Evolutionary conservation across 2,329 filamentous ascomycete species (phyloP).

Genomic region (Penicillium sp.): DNA sequence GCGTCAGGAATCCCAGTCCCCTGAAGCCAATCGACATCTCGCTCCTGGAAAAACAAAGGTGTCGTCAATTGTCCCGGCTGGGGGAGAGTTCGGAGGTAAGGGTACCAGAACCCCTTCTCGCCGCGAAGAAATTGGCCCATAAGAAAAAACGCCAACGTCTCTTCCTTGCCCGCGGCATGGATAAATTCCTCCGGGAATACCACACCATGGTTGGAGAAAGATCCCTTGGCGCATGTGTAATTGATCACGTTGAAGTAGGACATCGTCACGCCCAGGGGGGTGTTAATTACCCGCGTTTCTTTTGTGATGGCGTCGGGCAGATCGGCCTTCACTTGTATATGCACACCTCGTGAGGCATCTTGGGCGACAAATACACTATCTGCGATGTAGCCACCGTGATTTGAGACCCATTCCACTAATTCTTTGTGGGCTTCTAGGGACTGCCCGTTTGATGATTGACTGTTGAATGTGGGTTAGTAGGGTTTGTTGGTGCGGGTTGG

Average conservation of each 20-base stretch:
- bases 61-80: conserved; percentile 64
- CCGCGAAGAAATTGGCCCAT: conserved; percentile 68
- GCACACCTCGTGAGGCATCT: conserved; percentile 39
- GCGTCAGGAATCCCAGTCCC: conserved; percentile 41
- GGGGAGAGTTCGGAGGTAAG: conserved; percentile 69
- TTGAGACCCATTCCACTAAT: conserved; percentile 38
- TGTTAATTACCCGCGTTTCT: conserved; percentile 41
- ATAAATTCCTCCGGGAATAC: conserved; percentile 59
- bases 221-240: conserved; percentile 15
- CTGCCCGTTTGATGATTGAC: conserved; percentile 12
- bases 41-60: conserved; percentile 66
- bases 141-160: conserved; percentile 70
- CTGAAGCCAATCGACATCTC: conserved; percentile 59
- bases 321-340: conserved; percentile 39
- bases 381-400: conserved; percentile 38
- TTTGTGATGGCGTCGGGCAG: conserved; percentile 28
- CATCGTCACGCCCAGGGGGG: conserved; percentile 39
- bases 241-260: conserved; percentile 44
- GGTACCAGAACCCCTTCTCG: conserved; percentile 65
- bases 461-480: conserved; percentile 17
- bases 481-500: conserved; percentile 3
- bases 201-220: conserved; percentile 38
- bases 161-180: conserved; percentile 57
- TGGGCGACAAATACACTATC: conserved; percentile 38
- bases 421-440: conserved; percentile 31